Evolutionary conservation across 306 rosid genomes (phyloP), one percentile per base, ranked within the genome.

Genomic region (Pyrus bretschneideri): DNA sequence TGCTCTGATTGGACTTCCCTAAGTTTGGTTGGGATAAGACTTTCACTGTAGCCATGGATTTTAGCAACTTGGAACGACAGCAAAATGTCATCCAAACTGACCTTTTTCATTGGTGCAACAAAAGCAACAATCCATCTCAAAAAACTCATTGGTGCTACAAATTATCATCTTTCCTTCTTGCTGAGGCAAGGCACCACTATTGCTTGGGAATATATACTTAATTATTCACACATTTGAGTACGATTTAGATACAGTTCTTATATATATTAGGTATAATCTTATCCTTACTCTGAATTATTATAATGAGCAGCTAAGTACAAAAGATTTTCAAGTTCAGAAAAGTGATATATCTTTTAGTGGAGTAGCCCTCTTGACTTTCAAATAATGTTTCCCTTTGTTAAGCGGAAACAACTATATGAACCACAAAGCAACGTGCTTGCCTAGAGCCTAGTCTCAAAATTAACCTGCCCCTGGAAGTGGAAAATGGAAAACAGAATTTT

Each of bases 11-110:
- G 79, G 83, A 68, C 30, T 57, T 74, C 45, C 46, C 31, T 23
- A 23, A 45, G 70, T 68, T 45, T 46, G 46, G 57, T 73, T 49
- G 63, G 75, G 83, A 80, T 80, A 80, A 73, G 79, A 73, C 68
- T 49, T 67, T 55, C 40, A 15, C 18, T 45, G 51, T 60, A 38
- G n/a, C 29, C 58, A 6, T n/a, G 67, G 80, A 74, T 65, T 67
- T 58, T 73, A 57, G 62, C 63, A 59, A 25, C 46, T 76, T 55
- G 80, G 80, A 67, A 66, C 68, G 80, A 76, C 80, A 55, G 40
- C 14, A 17, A 54, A 67, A 22, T n/a, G 70, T 57, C 69, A 22
- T 55, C 58, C 45, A 72, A 79, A 30, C 78, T n/a, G 33, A 33
- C 70, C 17, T 42, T n/a, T 46, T 17, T 55, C 70, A 67, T 73